Conservation (phyloP, 1,284 basidiomycete genomes). For the Ganoderma multipileum region DNA sequence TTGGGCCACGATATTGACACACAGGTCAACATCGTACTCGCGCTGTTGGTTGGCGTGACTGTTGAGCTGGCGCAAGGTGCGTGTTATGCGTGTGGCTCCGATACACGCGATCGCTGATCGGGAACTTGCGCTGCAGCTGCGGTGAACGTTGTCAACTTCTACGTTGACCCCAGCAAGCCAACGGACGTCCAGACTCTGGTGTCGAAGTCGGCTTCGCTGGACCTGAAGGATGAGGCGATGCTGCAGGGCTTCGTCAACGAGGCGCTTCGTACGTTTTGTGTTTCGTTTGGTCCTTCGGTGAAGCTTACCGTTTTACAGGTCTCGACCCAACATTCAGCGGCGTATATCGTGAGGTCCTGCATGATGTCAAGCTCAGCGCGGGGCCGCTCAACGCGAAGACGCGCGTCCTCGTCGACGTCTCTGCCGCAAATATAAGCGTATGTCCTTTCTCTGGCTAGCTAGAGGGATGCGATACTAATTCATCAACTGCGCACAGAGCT, state of each 20-base stretch:
- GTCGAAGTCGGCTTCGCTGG: slow-evolving; percentile 39
- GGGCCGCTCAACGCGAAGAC: slow-evolving; percentile 53
- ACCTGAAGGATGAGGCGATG: slow-evolving; percentile 44
- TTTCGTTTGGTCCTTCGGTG: neutral
- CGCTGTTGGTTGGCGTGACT: slow-evolving; percentile 71
- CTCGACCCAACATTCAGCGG: slow-evolving; percentile 57
- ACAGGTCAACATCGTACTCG: slow-evolving; percentile 71
- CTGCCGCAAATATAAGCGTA: slow-evolving; percentile 62
- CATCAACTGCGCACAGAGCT: slow-evolving; percentile 26
- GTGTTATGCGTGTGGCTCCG: slow-evolving; percentile 27
- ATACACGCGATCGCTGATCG: neutral
- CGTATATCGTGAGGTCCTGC: slow-evolving; percentile 55
- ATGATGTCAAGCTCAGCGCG: slow-evolving; percentile 50
- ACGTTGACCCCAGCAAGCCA: slow-evolving; percentile 55
- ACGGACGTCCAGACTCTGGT: slow-evolving; percentile 43
- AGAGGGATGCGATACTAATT: neutral
- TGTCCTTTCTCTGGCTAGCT: slow-evolving; percentile 3
- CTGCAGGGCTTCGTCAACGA: slow-evolving; percentile 67
- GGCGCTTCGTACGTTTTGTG: slow-evolving; percentile 61
- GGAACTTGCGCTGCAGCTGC: slow-evolving; percentile 42
- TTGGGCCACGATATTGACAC: slow-evolving; percentile 63
- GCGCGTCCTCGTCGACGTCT: slow-evolving; percentile 66
- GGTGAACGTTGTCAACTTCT: slow-evolving; percentile 62
- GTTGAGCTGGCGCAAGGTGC: slow-evolving; percentile 74
- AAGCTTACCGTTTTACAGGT: slow-evolving; percentile 40